phyloP scores from a whole-genome alignment of 176 grass and related monocot species.

The Raddia guianensis region DNA sequence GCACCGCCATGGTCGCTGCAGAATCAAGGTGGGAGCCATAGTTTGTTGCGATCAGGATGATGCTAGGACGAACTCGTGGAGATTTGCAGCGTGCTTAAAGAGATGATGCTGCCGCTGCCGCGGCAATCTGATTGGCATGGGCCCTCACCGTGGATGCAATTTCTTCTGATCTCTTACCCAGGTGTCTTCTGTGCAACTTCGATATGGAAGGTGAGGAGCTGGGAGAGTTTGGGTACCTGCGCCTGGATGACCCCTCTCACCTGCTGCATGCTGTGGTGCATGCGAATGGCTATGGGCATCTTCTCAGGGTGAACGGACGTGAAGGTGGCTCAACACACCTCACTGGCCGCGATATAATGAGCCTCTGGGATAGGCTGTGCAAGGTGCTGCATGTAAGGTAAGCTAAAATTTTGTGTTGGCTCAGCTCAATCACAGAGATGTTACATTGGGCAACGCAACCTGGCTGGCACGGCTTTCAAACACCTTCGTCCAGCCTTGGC shows the following conservation, averaged over 20 bases:
- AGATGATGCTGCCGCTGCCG: too few relatives aligned
- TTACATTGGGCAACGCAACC: neutral
- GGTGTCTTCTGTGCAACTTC: slow-evolving; percentile 76
- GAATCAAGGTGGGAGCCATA: slow-evolving; percentile 75
- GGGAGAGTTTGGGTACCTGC: slow-evolving; percentile 63
- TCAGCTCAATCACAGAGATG: neutral
- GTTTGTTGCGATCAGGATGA: neutral
- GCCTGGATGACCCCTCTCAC: slow-evolving; percentile 75
- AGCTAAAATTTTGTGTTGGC: neutral
- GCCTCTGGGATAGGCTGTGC: slow-evolving; percentile 92
- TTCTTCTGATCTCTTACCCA: slow-evolving; percentile 35
- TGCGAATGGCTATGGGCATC: slow-evolving; percentile 90
- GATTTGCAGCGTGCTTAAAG: too few relatives aligned
- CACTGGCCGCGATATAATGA: slow-evolving; percentile 89
- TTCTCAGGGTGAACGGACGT: slow-evolving; percentile 90
- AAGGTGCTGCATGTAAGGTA: slow-evolving; percentile 85
- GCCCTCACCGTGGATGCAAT: slow-evolving; percentile 34
- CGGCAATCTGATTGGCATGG: neutral
- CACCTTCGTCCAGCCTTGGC: neutral
- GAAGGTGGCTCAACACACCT: slow-evolving; percentile 83
- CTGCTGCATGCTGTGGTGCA: slow-evolving; percentile 95
- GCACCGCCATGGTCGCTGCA: slow-evolving; percentile 54
- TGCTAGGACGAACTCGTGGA: neutral
- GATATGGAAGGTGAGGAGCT: slow-evolving; percentile 60
- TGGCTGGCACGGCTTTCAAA: neutral